Evolutionary conservation across 192 early-diverging fungal genomes (phyloP), one percentile per base, ranked within the genome.

Genomic region (Umbelopsis sp.): DNA sequence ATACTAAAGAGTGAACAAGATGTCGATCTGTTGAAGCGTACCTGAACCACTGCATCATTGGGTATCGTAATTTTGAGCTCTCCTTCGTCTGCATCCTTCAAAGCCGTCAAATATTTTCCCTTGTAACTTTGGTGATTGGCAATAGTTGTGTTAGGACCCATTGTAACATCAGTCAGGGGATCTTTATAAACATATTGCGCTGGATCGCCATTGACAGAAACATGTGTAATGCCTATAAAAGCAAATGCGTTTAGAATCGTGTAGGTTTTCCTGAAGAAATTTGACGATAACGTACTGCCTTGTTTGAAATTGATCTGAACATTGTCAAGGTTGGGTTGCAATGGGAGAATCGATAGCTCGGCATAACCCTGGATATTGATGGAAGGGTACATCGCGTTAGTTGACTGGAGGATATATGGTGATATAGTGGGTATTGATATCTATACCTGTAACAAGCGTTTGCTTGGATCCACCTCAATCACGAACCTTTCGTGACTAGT

Each of bases 401-500:
- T 49, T 25, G 10, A 6, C 5, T n/a, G 34, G 20, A 31, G 5
- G n/a, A 4, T 7, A 16, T 20, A 9, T 43, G 17, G 16, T 34
- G 29, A 29, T 17, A 52, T 62, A 45, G 17, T 38, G 20, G 34
- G 4, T 7, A 22, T 4, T 38, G 14, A 52, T n/a, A 21, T 38
- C 9, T 65, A 21, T 83, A 86, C 84, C 74, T 77, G 32, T n/a
- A 86, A 74, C n/a, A 77, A 65, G 53, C 79, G 77, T 24, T 77
- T 77, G 45, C 67, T 65, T 59, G 80, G 81, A 78, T 83, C 82
- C 14, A 86, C 75, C 50, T 86, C 84, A 21, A 86, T 77, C 36
- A 83, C 84, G 43, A 80, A 83, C 45, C 83, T 79, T 66, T 86
- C 82, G 70, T 86, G 84, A 78, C 78, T 83, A 44, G 84, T 86